phyloP scores from a whole-genome alignment of 2,329 filamentous ascomycete genomes.

The Alternaria sp. region DNA sequence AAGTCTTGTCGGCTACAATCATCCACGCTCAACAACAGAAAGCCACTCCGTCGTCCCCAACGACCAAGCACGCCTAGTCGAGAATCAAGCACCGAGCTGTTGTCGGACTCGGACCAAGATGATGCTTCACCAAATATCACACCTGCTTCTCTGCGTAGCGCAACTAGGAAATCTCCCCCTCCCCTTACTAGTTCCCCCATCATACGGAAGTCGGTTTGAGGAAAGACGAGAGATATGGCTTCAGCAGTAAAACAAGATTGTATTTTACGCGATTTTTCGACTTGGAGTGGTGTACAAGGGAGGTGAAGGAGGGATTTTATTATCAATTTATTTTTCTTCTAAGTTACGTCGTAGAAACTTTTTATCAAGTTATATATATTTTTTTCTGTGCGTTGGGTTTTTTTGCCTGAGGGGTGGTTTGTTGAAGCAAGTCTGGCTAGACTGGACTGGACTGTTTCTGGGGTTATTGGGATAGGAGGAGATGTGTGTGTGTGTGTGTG shows the following conservation, averaged over 20 bases:
- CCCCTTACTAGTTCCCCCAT: constrained; percentile 8
- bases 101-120: constrained; percentile 32
- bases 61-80: constrained; percentile 31
- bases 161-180: constrained; percentile 28
- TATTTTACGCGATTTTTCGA: constrained; percentile 3
- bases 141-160: constrained; percentile 49
- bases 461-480: not conserved
- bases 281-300: constrained; percentile 19
- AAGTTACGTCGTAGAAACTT: not conserved
- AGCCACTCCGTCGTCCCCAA: constrained; percentile 24
- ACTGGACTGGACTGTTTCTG: not conserved
- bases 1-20: constrained; percentile 26
- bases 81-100: constrained; percentile 13
- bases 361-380: not conserved
- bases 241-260: not conserved
- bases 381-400: too few species aligned
- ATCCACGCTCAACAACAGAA: constrained; percentile 23
- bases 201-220: not conserved
- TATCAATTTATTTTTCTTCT: not conserved
- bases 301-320: constrained; percentile 8
- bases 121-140: constrained; percentile 45
- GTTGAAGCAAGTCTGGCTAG: not conserved
- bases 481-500: too few species aligned
- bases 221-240: not conserved
- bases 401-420: too few species aligned